Conservation (phyloP, 805 yeast species). For the Candida khao-thaluensis region DNA sequence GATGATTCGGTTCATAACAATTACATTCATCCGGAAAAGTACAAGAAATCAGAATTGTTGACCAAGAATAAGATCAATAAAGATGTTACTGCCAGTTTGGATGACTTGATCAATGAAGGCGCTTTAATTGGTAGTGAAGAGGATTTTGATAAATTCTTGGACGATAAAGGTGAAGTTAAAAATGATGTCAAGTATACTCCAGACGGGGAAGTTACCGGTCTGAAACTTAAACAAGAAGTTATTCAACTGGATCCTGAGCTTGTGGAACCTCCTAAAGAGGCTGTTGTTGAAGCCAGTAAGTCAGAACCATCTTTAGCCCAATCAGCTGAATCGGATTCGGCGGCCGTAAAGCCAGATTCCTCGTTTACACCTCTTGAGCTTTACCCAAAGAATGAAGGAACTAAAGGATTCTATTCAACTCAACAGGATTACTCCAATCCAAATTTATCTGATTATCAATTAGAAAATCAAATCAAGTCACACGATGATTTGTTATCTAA, state of each 20-base stretch:
- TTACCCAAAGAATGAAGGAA: not conserved
- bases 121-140: constrained; percentile 51
- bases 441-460: constrained; percentile 44
- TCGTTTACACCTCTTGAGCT: constrained; percentile 2
- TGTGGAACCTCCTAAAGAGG: not conserved
- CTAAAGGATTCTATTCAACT: constrained; percentile 10
- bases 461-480: constrained; percentile 37
- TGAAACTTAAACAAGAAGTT: not conserved
- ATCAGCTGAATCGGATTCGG: not conserved
- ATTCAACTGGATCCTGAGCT: constrained; percentile 17
- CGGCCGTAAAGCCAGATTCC: too few relatives aligned
- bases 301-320: not conserved
- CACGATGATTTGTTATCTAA: constrained; percentile 36
- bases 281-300: not conserved
- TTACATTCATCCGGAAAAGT: constrained; percentile 46
- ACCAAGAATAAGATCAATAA: constrained; percentile 14
- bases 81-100: constrained; percentile 50
- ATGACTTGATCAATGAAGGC: constrained; percentile 49
- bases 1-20: constrained; percentile 46
- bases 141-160: constrained; percentile 51
- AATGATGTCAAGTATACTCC: constrained; percentile 39
- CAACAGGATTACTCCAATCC: constrained; percentile 36
- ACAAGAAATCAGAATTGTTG: constrained; percentile 22
- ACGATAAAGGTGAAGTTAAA: constrained; percentile 53
- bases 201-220: not conserved